Evolutionary conservation across 73 alveolate genomes (phyloP).

Genomic region (Uronychia binucleata): DNA sequence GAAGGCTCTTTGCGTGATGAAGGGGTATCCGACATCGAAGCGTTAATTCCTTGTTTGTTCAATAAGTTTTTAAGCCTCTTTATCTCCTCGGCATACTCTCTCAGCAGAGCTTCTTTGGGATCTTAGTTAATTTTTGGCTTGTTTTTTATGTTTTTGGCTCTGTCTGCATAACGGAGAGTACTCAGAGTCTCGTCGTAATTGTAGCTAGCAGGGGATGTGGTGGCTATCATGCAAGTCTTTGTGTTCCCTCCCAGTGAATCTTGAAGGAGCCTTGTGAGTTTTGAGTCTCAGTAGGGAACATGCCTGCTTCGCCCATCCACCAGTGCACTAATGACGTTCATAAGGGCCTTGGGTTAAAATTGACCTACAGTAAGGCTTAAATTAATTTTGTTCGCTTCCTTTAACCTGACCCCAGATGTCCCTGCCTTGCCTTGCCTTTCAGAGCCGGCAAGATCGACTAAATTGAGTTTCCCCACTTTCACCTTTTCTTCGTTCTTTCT

Average conservation of each 20-base stretch:
- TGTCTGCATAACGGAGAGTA: conserved; percentile 81
- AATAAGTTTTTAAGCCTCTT: conserved; percentile 48
- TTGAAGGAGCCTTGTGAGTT: conserved; percentile 92
- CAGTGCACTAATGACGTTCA: conserved; percentile 93
- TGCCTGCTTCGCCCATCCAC: conserved; percentile 92
- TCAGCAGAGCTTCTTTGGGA: conserved; percentile 83
- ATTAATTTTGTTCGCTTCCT: conserved; percentile 87
- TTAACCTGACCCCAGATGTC: conserved; percentile 73
- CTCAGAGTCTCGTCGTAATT: conserved; percentile 89
- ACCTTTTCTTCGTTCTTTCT: conserved; percentile 12
- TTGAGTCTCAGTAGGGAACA: conserved; percentile 98
- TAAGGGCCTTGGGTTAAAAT: conserved; percentile 74
- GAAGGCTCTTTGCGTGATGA: background rate
- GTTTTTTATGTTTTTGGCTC: conserved; percentile 85
- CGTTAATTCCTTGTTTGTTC: conserved; percentile 36
- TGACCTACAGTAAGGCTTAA: conserved; percentile 76
- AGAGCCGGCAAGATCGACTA: conserved; percentile 94
- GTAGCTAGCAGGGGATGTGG: conserved; percentile 83
- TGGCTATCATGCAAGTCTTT: conserved; percentile 85
- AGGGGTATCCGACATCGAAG: conserved; percentile 55
- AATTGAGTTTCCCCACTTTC: conserved; percentile 65
- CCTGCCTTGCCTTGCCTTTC: conserved; percentile 83
- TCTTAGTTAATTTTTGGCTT: conserved; percentile 88
- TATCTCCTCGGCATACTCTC: conserved; percentile 86
- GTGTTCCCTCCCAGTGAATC: conserved; percentile 90